phyloP scores from a whole-genome alignment of 179 eudicot genomes.

The Heliamphora pulchella region DNA sequence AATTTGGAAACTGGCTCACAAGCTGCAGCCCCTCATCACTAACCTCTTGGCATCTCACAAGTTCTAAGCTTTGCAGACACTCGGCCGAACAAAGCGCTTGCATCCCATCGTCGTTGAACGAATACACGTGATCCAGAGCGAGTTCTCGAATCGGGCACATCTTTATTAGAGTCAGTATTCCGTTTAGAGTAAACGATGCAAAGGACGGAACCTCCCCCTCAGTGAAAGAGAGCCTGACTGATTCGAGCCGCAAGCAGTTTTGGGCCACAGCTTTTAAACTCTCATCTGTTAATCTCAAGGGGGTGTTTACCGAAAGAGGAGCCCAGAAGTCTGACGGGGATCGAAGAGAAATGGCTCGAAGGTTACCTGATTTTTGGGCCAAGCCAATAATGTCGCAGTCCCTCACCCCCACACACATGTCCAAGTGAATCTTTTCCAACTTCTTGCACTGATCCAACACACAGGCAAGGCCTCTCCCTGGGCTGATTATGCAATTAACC shows the following conservation, averaged over 20 bases:
- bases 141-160: conserved; percentile 68
- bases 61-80: conserved; percentile 55
- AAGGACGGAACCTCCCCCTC: conserved; percentile 74
- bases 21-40: conserved; percentile 71
- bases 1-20: conserved; percentile 36
- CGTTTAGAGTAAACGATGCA: conserved; percentile 57
- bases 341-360: conserved; percentile 59
- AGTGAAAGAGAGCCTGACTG: conserved; percentile 51
- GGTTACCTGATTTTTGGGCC: conserved; percentile 49
- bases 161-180: conserved; percentile 43
- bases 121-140: conserved; percentile 56
- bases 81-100: conserved; percentile 51
- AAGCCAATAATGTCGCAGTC: conserved; percentile 63
- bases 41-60: conserved; percentile 75
- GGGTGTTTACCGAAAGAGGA: conserved; percentile 50
- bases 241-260: conserved; percentile 55
- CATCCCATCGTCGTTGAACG: conserved; percentile 68
- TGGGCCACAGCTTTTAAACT: conserved; percentile 61
- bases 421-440: conserved; percentile 61
- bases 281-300: conserved; percentile 64
- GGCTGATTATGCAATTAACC: conserved; percentile 69
- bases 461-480: conserved; percentile 89
- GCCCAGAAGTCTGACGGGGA: conserved; percentile 63
- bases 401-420: conserved; percentile 79
- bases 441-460: conserved; percentile 57